Evolutionary conservation across 2,329 filamentous ascomycete genomes (phyloP).

Genomic region (Alternaria longipes): DNA sequence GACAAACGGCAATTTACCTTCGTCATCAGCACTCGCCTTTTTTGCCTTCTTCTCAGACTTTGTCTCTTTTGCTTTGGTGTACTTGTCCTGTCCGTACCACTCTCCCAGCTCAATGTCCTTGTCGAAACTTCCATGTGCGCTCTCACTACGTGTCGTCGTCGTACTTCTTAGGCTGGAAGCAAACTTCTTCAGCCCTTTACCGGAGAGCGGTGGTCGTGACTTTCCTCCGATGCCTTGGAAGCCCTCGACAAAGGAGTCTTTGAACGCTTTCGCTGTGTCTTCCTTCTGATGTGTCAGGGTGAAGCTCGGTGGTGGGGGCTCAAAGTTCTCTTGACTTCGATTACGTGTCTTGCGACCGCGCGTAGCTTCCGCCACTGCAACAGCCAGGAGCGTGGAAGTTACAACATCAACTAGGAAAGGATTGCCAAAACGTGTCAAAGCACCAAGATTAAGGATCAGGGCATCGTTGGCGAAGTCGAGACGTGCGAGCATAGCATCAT

Average conservation of each 20-base stretch:
- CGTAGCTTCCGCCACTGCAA: constrained; percentile 57
- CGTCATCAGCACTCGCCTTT: constrained; percentile 40
- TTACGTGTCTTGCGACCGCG: constrained; percentile 36
- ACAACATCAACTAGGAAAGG: constrained; percentile 58
- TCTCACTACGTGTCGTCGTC: constrained; percentile 24
- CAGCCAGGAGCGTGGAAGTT: constrained; percentile 54
- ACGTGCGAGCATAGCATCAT: constrained; percentile 54
- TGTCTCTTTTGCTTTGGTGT: constrained; percentile 15
- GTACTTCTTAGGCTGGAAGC: constrained; percentile 26
- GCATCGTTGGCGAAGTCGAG: constrained; percentile 56
- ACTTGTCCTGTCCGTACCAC: constrained; percentile 48
- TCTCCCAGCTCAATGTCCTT: constrained; percentile 51
- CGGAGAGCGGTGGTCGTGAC: constrained; percentile 28
- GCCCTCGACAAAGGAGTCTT: constrained; percentile 44
- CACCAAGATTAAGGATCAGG: constrained; percentile 56
- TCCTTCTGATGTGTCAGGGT: constrained; percentile 35
- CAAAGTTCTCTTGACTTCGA: constrained; percentile 38
- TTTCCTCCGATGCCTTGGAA: constrained; percentile 45
- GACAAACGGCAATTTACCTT: constrained; percentile 51
- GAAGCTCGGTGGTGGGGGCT: constrained; percentile 44
- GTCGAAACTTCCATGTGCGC: constrained; percentile 37
- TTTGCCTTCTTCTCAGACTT: constrained; percentile 39
- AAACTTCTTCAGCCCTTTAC: constrained; percentile 37
- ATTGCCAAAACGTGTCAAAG: constrained; percentile 55
- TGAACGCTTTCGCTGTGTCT: constrained; percentile 41